Conservation (phyloP, 495 filamentous ascomycete species). For the Talaromyces liani region DNA sequence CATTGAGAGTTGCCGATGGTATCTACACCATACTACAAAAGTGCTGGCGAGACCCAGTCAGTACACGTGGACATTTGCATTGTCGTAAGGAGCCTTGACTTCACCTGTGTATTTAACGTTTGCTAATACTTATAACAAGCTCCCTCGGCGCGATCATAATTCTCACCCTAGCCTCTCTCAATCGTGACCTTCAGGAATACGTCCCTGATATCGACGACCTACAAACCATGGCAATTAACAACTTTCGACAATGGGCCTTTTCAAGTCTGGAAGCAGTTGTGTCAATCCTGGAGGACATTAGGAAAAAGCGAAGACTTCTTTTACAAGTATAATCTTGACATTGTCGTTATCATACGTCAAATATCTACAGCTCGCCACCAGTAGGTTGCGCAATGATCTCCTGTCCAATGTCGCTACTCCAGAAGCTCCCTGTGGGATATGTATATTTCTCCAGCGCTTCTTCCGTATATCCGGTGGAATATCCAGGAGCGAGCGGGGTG, state of each 20-base stretch:
- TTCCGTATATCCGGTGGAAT: slow-evolving; percentile 20
- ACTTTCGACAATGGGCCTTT: slow-evolving; percentile 2
- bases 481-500: slow-evolving; percentile 63
- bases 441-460: slow-evolving; percentile 7
- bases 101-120: neutral
- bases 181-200: neutral
- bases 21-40: slow-evolving; percentile 1
- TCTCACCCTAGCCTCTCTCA: slow-evolving; percentile 2
- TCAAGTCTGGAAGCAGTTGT: slow-evolving; percentile 8
- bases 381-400: slow-evolving; percentile 9
- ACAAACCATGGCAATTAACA: neutral
- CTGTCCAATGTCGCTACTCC: slow-evolving; percentile 7
- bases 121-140: neutral
- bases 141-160: slow-evolving; percentile 7
- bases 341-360: neutral
- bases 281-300: slow-evolving; percentile 4
- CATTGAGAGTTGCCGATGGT: slow-evolving; percentile 9
- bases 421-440: slow-evolving; percentile 11
- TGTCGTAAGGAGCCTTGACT: slow-evolving; percentile 3
- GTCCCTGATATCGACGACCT: slow-evolving; percentile 7
- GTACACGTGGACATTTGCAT: slow-evolving; percentile 9
- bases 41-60: slow-evolving; percentile 3
- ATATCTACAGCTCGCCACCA: slow-evolving; percentile 7
- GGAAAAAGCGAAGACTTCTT: slow-evolving; percentile 9
- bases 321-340: neutral